phyloP scores from a whole-genome alignment of 2,329 filamentous ascomycete species.

The Ilyonectria robusta region DNA sequence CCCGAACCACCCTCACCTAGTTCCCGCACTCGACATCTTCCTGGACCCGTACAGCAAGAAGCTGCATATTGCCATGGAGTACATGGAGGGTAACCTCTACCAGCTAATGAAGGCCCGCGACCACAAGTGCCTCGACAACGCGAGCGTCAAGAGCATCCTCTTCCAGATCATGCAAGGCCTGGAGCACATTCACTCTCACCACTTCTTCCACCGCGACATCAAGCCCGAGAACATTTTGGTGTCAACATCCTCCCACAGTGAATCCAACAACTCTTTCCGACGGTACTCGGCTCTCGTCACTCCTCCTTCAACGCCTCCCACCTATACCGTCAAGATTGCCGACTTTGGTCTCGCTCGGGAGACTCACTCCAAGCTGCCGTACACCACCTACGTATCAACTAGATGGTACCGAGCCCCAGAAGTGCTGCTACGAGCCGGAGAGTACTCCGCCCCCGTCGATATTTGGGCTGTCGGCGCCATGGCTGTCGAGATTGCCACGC shows the following conservation, averaged over 20 bases:
- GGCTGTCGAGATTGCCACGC: conserved; percentile 96
- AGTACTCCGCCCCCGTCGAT: conserved; percentile 97
- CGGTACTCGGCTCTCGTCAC: conserved; percentile 95
- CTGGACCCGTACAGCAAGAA: conserved; percentile 96
- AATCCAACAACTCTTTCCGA: conserved; percentile 87
- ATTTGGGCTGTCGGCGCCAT: conserved; percentile 99
- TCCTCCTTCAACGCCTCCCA: conserved; percentile 92
- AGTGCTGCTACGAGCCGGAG: conserved; percentile 91
- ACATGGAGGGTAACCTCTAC: conserved; percentile 99
- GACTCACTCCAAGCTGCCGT: conserved; percentile 95
- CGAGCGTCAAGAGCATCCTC: conserved; percentile 96
- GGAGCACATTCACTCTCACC: conserved; percentile 96
- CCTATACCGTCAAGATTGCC: conserved; percentile 97
- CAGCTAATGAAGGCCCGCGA: conserved; percentile 99
- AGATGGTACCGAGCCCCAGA: conserved; percentile 98
- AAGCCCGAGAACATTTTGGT: conserved; percentile 99
- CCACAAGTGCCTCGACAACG: conserved; percentile 91
- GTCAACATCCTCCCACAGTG: conserved; percentile 87
- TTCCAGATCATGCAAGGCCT: conserved; percentile 97
- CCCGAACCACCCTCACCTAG: conserved; percentile 89
- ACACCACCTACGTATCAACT: conserved; percentile 98
- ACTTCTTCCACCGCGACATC: conserved; percentile 99
- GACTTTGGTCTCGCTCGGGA: conserved; percentile 98
- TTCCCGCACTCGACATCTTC: conserved; percentile 98
- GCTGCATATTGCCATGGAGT: conserved; percentile 98